Base-by-base conservation (phyloP, 305 asterid genomes). In the Fraxinus floribunda region DNA sequence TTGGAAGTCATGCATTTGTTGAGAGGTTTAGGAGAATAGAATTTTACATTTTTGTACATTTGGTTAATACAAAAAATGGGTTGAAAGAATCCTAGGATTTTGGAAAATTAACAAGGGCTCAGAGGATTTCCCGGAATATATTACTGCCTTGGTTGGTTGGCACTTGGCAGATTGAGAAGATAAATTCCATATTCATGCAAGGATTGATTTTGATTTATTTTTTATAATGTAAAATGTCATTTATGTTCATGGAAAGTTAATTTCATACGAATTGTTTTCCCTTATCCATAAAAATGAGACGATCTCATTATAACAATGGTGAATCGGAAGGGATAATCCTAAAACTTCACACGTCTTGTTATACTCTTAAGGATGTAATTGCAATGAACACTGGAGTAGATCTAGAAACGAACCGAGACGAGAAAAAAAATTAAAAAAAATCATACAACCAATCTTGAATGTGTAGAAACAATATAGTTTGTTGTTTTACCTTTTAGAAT, bases 31-130 rank as follows among this genome's bases (percentile, higher is more conserved):
- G 38, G 75, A 66, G 73, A 66, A 10, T 8, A 46, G 11, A 10
- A 6, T 22, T 66, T 24, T 68, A 29, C 75, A 68, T 68, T 68
- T 68, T 29, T 10, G 75, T 26, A 66, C 26, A 68, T 29, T 29
- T 68, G 38, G 75, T 68, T 68, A 26, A 68, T 24, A 9, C 75
- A 16, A 68, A 68, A 66, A 29, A 13, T 10, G 38, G 38, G 36
- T 29, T 68, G 36, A 68, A 26, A 68, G 75, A 26, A 68, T 68
- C 75, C 75, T 68, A 29, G 75, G 38, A 68, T 68, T 68, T 68
- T 16, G 75, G 75, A 29, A 24, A 29, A 68, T 29, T 29, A 24
- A 24, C 5, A 68, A 29, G 36, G 75, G 39, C 29, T 26, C 38
- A 11, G 38, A 68, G 75, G 75, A 68, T 68, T 68, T 68, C 39